Base-by-base conservation (phyloP, 768 basidiomycete species). In the Jaapia argillacea region DNA sequence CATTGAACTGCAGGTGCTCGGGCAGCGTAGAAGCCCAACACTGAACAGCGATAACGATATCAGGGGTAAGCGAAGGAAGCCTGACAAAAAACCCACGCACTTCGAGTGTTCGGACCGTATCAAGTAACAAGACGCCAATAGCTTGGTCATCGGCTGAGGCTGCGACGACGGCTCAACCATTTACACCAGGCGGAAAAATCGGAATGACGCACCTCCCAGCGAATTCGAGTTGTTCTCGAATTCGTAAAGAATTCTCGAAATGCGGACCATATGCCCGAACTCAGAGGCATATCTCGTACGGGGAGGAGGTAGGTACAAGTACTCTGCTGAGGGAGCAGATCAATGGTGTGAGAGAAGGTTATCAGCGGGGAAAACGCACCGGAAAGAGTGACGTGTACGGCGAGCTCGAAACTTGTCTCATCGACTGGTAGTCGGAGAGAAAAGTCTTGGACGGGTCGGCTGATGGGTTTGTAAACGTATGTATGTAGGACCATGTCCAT, bases 351-450 rank as follows among this genome's bases (percentile, higher is more conserved):
- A 10, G 28, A 33, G 10, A 33, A 10, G 16, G 10, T 10, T 33
- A 33, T 10, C 16, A 33, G 10, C 10, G 28, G 16, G 10, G 16
- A 10, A 33, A 33, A 33, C 28, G 16, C 16, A 33, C 28, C 28
- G 28, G 28, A 16, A 10, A 33, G 28, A 10, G 28, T 33, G 28
- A 33, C 16, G 16, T 33, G 28, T 16, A 33, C 75, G 22, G 75
- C 75, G 45, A 89, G 63, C 58, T 89, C 85, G 53, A 88, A 89
- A 57, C 75, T 80, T 6, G 83, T 78, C 59, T 89, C 86, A 54
- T 88, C 85, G 5, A 79, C 76, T n/a, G 86, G 86, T 26, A 89
- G 66, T 40, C 80, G 74, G 35, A 87, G 69, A 26, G 68, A 70
- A 45, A 76, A 59, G 46, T 81, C 73, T 33, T 63, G 59, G 36